These are phyloP conservation scores for Botrytis porri DNA, from an alignment of 2,329 filamentous ascomycete species.

Conservation along the genomic window DNA sequence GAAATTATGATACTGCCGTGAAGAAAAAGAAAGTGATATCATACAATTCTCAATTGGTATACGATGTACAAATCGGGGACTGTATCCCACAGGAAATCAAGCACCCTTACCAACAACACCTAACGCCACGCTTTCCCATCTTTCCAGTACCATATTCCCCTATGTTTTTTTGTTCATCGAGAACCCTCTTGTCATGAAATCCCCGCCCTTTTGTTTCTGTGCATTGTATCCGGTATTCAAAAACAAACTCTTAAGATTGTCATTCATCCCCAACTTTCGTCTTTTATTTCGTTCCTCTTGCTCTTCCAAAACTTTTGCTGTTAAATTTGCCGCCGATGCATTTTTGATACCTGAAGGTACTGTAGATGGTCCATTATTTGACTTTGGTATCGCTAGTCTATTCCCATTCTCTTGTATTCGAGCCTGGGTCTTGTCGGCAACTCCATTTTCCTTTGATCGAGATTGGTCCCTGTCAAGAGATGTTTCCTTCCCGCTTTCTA, in stretches of 20 bases:
- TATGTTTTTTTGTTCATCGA: constrained; percentile 45
- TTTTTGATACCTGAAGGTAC: constrained; percentile 71
- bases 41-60: not conserved
- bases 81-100: not conserved
- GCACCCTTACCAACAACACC: not conserved
- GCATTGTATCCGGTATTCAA: constrained; percentile 44
- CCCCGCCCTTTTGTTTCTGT: constrained; percentile 42
- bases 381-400: constrained; percentile 23
- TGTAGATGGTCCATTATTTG: constrained; percentile 38
- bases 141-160: not conserved
- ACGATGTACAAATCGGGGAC: not conserved
- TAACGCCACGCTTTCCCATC: not conserved
- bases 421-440: constrained; percentile 30
- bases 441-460: constrained; percentile 31
- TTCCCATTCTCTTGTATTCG: constrained; percentile 32
- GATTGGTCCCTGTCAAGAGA: constrained; percentile 29
- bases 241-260: constrained; percentile 55
- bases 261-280: constrained; percentile 61
- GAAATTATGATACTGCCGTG: not conserved
- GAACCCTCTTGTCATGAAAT: constrained; percentile 59
- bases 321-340: constrained; percentile 77
- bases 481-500: constrained; percentile 1
- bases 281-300: constrained; percentile 80
- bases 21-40: not conserved
- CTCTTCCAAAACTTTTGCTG: constrained; percentile 81